These are phyloP conservation scores for Zopfia rhizophila DNA, from an alignment of 2,329 filamentous ascomycete species.

Conservation along the genomic window DNA sequence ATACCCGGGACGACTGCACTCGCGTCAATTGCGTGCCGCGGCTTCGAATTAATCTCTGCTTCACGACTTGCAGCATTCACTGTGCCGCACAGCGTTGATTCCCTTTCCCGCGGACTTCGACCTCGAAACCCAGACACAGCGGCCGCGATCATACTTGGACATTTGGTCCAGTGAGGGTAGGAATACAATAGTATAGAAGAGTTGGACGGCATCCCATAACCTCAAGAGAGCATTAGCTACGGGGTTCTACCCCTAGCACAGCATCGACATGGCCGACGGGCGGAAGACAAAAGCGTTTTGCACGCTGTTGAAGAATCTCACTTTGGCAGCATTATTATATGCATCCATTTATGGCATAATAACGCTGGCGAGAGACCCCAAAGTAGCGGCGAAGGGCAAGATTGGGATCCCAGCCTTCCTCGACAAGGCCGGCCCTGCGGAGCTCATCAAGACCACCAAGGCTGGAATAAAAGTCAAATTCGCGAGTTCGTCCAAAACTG, in stretches of 20 bases:
- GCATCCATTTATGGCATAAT: conserved; percentile 54
- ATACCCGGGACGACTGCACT: no score
- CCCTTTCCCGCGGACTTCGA: no score
- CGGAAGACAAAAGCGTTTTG: conserved; percentile 44
- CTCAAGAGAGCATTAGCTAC: conserved; percentile 26
- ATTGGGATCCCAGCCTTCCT: conserved; percentile 55
- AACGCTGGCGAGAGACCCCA: conserved; percentile 54
- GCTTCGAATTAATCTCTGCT: no score
- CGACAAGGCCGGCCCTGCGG: conserved; percentile 53
- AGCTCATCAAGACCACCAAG: conserved; percentile 54
- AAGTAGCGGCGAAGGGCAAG: conserved; percentile 51
- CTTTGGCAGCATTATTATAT: conserved; percentile 56
- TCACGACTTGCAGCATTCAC: no score
- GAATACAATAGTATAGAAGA: no score
- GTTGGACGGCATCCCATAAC: no score
- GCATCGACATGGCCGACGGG: conserved; percentile 46
- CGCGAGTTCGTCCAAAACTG: conserved; percentile 51
- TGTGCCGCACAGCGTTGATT: no score
- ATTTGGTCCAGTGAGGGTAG: no score
- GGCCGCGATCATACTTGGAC: no score
- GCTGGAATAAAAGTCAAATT: conserved; percentile 56
- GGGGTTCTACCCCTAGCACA: conserved; percentile 25
- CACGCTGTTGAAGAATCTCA: conserved; percentile 56
- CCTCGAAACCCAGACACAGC: no score
- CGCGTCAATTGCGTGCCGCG: no score